A percentile compares a stretch with the other conserved stretches of the same genome.
phyloP scores from a whole-genome alignment of 805 yeast species.

The Yarrowia phangngaensis region DNA sequence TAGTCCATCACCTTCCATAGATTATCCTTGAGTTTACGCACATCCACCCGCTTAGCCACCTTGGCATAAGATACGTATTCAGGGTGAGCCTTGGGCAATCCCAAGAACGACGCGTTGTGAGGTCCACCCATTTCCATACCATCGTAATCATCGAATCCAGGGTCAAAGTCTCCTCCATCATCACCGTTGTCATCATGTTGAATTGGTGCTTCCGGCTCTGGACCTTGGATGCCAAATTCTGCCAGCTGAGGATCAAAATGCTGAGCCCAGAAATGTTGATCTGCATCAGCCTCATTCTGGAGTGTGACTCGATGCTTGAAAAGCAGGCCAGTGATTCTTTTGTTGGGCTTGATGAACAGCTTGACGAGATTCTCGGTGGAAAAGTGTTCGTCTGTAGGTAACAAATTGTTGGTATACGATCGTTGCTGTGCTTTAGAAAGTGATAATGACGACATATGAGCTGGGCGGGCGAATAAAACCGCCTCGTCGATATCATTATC shows the following conservation, averaged over 20 bases:
- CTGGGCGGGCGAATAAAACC: constrained; percentile 41
- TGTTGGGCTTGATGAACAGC: constrained; percentile 62
- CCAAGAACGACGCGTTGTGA: constrained; percentile 24
- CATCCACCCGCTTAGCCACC: constrained; percentile 75
- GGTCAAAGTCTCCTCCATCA: constrained; percentile 32
- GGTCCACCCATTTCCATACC: constrained; percentile 30
- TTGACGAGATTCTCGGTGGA: constrained; percentile 63
- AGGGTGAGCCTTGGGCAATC: constrained; percentile 31
- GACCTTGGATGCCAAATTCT: constrained; percentile 11
- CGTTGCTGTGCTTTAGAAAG: constrained; percentile 45
- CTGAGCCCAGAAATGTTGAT: constrained; percentile 73
- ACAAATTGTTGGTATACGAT: constrained; percentile 46
- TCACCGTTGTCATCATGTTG: constrained; percentile 34
- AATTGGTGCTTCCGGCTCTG: constrained; percentile 1
- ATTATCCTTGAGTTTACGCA: constrained; percentile 66
- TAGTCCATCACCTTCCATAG: constrained; percentile 55
- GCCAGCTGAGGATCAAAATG: constrained; percentile 33
- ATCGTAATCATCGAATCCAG: constrained; percentile 38
- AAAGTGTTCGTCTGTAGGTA: constrained; percentile 74
- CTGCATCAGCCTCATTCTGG: constrained; percentile 42
- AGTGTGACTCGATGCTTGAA: constrained; percentile 24
- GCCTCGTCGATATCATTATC: constrained; percentile 43
- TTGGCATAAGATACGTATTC: constrained; percentile 55
- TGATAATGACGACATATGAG: constrained; percentile 42
- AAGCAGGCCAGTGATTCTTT: constrained; percentile 28